Evolutionary conservation across 2,329 filamentous ascomycete genomes (phyloP), one percentile per base, ranked within the genome.

Genomic region (Aspergillus phoenicis): DNA sequence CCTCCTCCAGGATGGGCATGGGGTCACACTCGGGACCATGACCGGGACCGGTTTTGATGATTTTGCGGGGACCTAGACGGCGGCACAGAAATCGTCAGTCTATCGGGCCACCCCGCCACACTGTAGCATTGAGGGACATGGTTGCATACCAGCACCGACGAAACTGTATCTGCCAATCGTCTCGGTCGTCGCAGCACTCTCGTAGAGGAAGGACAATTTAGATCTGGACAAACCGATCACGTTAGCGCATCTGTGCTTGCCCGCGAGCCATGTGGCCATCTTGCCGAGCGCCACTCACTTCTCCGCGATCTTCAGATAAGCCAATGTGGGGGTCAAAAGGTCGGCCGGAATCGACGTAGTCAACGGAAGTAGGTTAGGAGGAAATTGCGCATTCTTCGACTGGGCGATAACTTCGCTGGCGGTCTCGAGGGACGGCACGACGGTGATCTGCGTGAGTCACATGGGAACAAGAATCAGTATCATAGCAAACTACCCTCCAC

Each of bases 101-200:
- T 38, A 45, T 26, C n/a, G 36, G 22, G 45, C 30, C 20, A 38
- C 20, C 13, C 33, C 33, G 41, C 10, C 30, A 57, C 15, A 45
- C 45, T 47, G 36, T 28, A 11, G 26, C 43, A 20, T 30, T 6
- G 47, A 26, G 26, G 13, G 36, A 41, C 45, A 39, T 45, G 43
- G 17, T 48, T 52, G 75, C 81, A 64, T 68, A 76, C 89, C 89
- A 68, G 91, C 91, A 67, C 94, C 94, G 62, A 99, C 86, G 78
- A 99, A 99, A 81, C 92, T 97, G 78, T 97, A 98, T 70, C 95
- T 86, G 61, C 94, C 94, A 66, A 99, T 92, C 17, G 89, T 93
- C 78, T 98, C 94, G 28, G 93, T 94, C 15, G 87, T 89, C 22
- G 93, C 93, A 26, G 94, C 95, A 71, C 93, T 97, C 80, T 99